These are phyloP conservation scores for Eucalyptus lansdowneana DNA, from an alignment of 345 rosid species.

Conservation along the genomic window DNA sequence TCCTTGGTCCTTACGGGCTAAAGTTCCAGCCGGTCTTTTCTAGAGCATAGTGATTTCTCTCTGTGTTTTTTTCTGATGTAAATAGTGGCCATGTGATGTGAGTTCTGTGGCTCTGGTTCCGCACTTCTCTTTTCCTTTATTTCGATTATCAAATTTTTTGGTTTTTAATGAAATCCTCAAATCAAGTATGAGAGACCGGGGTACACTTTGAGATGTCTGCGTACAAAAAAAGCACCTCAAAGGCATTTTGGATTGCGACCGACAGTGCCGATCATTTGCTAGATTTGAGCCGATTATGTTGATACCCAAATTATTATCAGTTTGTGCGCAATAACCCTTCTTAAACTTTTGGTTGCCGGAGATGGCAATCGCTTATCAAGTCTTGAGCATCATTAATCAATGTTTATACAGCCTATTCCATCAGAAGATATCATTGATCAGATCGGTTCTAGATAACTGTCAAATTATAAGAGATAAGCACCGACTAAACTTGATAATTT, in stretches of 20 bases:
- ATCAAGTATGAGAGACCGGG: neutral
- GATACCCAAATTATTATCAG: neutral
- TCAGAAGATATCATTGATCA: neutral
- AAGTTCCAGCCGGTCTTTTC: neutral
- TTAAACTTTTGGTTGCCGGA: fast-evolving
- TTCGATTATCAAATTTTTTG: no score
- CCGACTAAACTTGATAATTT: neutral
- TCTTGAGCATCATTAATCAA: neutral
- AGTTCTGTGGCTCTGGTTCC: neutral
- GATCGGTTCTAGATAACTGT: neutral
- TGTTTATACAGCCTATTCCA: neutral
- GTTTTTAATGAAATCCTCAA: no score
- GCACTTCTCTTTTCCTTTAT: no score
- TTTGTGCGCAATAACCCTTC: neutral
- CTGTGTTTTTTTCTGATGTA: neutral
- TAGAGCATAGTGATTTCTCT: neutral
- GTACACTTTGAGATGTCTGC: neutral
- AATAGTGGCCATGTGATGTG: neutral
- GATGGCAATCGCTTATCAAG: neutral
- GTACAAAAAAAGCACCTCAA: neutral
- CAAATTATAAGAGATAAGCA: neutral
- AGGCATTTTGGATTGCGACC: neutral
- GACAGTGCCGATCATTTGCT: neutral
- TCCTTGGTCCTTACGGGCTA: neutral
- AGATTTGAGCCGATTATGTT: neutral